A percentile compares a stretch with the other conserved stretches of the same genome.
Evolutionary conservation across 805 yeast species (phyloP).

Genomic region (Candida coleopterorum): DNA sequence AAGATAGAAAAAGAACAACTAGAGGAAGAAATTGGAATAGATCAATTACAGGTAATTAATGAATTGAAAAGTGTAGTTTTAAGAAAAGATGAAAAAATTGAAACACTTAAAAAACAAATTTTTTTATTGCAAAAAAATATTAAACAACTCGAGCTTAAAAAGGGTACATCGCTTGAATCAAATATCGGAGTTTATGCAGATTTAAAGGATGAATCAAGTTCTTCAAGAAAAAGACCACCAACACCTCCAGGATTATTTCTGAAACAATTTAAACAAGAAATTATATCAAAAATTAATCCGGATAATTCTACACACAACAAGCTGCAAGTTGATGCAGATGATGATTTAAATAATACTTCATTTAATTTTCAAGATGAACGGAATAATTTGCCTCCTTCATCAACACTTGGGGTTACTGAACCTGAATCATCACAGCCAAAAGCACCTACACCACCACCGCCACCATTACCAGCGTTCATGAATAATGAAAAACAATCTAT

Average conservation of each 20-base stretch:
- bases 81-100: conserved; percentile 17
- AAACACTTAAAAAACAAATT: conserved; percentile 23
- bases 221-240: conserved; percentile 8
- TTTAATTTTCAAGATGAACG: neutral
- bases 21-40: conserved; percentile 19
- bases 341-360: neutral
- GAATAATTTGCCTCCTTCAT: no score
- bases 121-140: conserved; percentile 20
- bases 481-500: conserved; percentile 11
- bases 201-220: conserved; percentile 3
- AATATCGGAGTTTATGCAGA: conserved; percentile 1
- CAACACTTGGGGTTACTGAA: no score
- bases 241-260: conserved; percentile 11
- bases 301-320: neutral
- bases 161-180: conserved; percentile 2
- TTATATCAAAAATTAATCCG: neutral
- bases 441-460: conserved; percentile 16
- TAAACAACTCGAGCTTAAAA: conserved; percentile 17
- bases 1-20: conserved; percentile 19
- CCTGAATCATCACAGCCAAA: no score
- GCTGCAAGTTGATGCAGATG: conserved; percentile 3
- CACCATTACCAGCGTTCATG: conserved; percentile 9
- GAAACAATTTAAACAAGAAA: neutral
- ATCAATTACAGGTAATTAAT: conserved; percentile 16
- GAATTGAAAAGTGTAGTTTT: conserved; percentile 20